Evolutionary conservation across 768 basidiomycete species (phyloP), one percentile per base, ranked within the genome.

Genomic region (Russula sp.): DNA sequence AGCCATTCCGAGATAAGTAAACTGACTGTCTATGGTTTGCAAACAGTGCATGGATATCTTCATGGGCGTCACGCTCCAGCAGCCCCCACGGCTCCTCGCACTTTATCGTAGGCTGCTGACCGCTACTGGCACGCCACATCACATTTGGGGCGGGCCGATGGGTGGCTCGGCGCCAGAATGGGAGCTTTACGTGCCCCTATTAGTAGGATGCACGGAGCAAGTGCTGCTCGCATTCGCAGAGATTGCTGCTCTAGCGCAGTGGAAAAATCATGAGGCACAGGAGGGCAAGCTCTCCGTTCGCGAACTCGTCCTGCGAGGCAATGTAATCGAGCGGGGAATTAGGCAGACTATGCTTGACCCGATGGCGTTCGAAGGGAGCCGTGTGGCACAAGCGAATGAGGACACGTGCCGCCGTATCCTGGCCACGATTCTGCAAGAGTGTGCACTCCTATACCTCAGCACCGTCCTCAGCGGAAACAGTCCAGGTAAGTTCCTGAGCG

Each of bases 201-300:
- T 92, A 64, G 86, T 83, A 26, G 90, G 90, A 32, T 92, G 90
- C 76, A 86, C 90, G 2, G 88, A 93, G 70, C 88, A 88, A 69
- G 87, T 84, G 10, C 75, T 92, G 72, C 81, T 92, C 64, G 88
- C 84, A 42, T 81, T 92, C 64, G 89, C 85, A 26, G 89, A 92
- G 71, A 80, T 83, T 24, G 85, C 87, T n/a, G 79, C 81, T 8
- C 81, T 93, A 34, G 83, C 87, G 5, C 81, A 85, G 68, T 92
- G 91, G 90, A 92, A 91, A 74, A 73, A 77, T 26, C 78, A 79
- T 55, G 85, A 91, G 72, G 76, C 80, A 61, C 82, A 79, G 57
- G 84, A 84, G 62, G 85, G 85, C 50, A 81, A 83, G 40, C 78
- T 93, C 64, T 91, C 89, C 74, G 80, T 83, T 73, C 83, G 86